Base-by-base conservation (phyloP, 225 moss, liverwort and hornwort species). In the Pseudoscleropodium purum region DNA sequence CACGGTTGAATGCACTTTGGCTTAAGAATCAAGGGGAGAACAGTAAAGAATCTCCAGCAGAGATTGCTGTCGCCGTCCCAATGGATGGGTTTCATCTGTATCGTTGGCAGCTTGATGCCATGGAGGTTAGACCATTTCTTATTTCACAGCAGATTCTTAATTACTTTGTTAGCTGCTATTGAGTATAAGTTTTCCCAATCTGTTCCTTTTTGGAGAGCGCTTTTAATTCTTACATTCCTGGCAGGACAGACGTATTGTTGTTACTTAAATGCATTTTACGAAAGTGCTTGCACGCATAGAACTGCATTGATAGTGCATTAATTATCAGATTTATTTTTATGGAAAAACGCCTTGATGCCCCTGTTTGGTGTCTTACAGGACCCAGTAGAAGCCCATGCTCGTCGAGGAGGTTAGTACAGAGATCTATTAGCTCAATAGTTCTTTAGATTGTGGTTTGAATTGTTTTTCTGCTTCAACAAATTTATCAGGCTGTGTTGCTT, bases 11-110 rank as follows among this genome's bases (percentile, higher is more conserved):
- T 84, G 75, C 81, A 60, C 90, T 97, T 74, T 97, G 99, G 97
- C 92, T 86, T 82, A 81, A 95, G 89, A 96, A 92, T 82, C 79
- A 75, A 70, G 75, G 68, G 62, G 87, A 91, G 85, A 54, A 63
- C 43, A 81, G 30, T 79, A 84, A 54, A 88, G 86, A 59, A 18
- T 49, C 88, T 79, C 18, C 79, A 67, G 75, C 41, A 69, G 95
- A 95, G 24, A 92, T 97, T 87, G 94, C 95, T 80, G 94, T 99
- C 31, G 92, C 96, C 49, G 92, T 99, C 64, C 96, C 97, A n/a
- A 99, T 99, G 99, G 99, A 99, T 89, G 99, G 99, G 36, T 99
- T 96, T 84, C 99, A 99, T 85, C 92, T 97, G 79, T 99, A 97
- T 91, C 91, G 95, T 45, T 92, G 94, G 94, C 99, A 99, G 89